phyloP scores from a whole-genome alignment of 2,329 filamentous ascomycete genomes.

The Chalara sp. region DNA sequence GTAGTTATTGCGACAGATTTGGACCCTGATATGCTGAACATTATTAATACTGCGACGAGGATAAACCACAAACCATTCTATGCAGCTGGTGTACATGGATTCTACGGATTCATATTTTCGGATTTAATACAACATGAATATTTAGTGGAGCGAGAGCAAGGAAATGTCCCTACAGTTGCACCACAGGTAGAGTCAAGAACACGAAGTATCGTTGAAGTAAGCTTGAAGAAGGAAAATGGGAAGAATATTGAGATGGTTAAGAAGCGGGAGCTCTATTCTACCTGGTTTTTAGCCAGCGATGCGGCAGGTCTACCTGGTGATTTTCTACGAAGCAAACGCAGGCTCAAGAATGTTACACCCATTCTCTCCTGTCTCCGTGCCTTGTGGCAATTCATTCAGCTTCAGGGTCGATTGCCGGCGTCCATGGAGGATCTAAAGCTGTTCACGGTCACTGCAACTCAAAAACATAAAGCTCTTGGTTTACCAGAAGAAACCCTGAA shows the following conservation, averaged over 20 bases:
- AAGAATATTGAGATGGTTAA: constrained; percentile 80
- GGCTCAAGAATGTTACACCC: constrained; percentile 71
- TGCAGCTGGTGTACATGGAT: constrained; percentile 76
- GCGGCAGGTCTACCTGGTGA: constrained; percentile 65
- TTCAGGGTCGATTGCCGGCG: constrained; percentile 47
- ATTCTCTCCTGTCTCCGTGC: constrained; percentile 81
- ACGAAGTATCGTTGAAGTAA: constrained; percentile 65
- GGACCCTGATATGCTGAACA: constrained; percentile 63
- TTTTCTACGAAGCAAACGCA: constrained; percentile 60
- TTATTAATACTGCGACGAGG: constrained; percentile 82
- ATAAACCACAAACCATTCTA: constrained; percentile 79
- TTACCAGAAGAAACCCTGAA: constrained; percentile 61
- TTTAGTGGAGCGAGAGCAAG: constrained; percentile 75
- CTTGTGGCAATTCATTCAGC: constrained; percentile 77
- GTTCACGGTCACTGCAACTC: constrained; percentile 72
- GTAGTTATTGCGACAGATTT: constrained; percentile 88
- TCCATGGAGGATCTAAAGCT: constrained; percentile 59
- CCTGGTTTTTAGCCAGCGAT: constrained; percentile 76
- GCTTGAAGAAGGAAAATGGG: constrained; percentile 60
- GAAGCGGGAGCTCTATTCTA: constrained; percentile 86
- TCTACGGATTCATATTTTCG: constrained; percentile 93
- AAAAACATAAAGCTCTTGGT: constrained; percentile 69
- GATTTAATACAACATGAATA: constrained; percentile 90
- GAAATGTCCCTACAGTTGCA: constrained; percentile 59
- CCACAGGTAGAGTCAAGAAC: constrained; percentile 69